Evolutionary conservation across 1,139 yeast genomes (phyloP).

Genomic region (Suhomyces anneliseae): DNA sequence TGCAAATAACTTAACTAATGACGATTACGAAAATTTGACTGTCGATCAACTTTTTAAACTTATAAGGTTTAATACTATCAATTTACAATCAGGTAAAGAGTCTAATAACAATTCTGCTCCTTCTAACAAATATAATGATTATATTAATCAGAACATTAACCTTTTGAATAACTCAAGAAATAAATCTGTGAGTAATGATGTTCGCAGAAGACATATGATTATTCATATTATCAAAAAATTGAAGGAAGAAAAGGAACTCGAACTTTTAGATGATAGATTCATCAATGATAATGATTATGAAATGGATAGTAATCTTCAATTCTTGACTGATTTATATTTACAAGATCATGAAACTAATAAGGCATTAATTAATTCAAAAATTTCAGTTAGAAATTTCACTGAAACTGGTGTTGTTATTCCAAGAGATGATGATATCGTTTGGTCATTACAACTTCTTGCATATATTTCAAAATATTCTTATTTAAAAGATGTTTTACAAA

Average conservation of each 20-base stretch:
- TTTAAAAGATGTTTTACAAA: constrained; percentile 70
- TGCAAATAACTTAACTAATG: constrained; percentile 34
- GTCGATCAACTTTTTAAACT: constrained; percentile 43
- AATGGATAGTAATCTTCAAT: constrained; percentile 46
- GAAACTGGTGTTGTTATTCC: constrained; percentile 78
- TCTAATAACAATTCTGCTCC: not conserved
- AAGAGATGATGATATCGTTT: constrained; percentile 86
- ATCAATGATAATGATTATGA: constrained; percentile 37
- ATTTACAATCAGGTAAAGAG: not conserved
- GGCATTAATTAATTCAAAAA: constrained; percentile 28
- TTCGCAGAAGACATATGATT: constrained; percentile 39
- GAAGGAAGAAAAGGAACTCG: constrained; percentile 39
- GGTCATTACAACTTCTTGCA: constrained; percentile 90
- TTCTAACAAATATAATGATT: not conserved
- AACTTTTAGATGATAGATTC: constrained; percentile 35
- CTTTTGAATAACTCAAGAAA: constrained; percentile 11
- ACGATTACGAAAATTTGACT: constrained; percentile 41
- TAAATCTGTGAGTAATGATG: constrained; percentile 27
- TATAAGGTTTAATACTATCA: constrained; percentile 14
- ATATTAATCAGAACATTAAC: constrained; percentile 6
- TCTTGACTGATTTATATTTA: constrained; percentile 42
- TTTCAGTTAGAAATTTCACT: constrained; percentile 63
- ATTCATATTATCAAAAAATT: constrained; percentile 40
- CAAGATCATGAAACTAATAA: constrained; percentile 37
- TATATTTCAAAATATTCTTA: constrained; percentile 89